Base-by-base conservation (phyloP, 176 grass and related monocot genomes). In the Olyra latifolia region DNA sequence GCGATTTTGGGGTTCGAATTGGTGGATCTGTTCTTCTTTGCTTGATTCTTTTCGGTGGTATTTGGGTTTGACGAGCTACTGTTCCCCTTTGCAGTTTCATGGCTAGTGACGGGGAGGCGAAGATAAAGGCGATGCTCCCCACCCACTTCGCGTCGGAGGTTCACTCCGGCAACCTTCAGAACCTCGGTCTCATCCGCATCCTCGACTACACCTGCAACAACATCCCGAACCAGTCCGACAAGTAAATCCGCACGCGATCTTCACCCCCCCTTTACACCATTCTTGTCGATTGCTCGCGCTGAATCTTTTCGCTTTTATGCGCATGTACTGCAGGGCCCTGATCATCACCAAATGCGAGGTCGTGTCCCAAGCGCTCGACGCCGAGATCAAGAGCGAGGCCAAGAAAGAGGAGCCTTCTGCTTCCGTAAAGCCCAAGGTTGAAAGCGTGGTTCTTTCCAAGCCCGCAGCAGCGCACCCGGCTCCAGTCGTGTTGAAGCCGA, bases 51-150 rank as follows among this genome's bases (percentile, higher is more conserved):
- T 39, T 84, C n/a, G 48, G 7, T 63, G 20, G 27, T 27, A 3
- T 0, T 27, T 0, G 2, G 11, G 29, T 42, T 43, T 64, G 54
- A 71, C 10, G 45, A 22, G 28, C 11, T 35, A 15, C 27, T 72
- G 6, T 61, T 68, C 3, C 17, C 28, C 32, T 35, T 76, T 82
- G 53, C 86, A 99, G 96, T 74, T 95, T 95, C 68, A 84, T 66
- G 90, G 92, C 92, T n/a, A 95, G 67, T 79, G 96, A 99, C 70
- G 96, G 96, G 65, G 78, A 83, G 20, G 82, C 56, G 28, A 99
- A 91, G 87, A 72, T 99, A 55, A 99, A 95, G 72, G 86, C 88
- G 50, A 99, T 99, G 78, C 84, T 99, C 55, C 88, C 93, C 28
- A 88, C 86, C 25, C 66, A 84, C 53, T 91, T 95, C 69, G 81